Base-by-base conservation (phyloP, 225 moss, liverwort and hornwort genomes). In the Ulota crispa region DNA sequence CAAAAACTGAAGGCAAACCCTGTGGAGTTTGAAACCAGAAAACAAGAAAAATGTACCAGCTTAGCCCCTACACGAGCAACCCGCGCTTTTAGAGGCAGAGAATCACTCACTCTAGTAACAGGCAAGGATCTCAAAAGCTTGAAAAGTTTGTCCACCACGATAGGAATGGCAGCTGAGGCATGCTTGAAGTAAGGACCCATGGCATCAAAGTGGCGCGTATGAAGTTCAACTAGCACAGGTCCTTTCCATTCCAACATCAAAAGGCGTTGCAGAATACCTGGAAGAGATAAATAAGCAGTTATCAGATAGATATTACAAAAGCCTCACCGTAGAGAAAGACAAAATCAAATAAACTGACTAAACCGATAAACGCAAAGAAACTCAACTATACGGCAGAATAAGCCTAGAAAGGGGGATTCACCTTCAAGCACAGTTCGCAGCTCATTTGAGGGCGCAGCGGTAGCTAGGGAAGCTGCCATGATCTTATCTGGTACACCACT, bases 171-270 rank as follows among this genome's bases (percentile, higher is more conserved):
- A 81, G 90, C 89, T 83, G 89, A 77, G 43, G 87, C 91, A 79
- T 99, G 89, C 88, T 89, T 94, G 78, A 95, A 81, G 36, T 94
- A 95, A 34, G 93, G 92, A 55, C 95, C 92, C 92, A 99, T 94
- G 70, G 95, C 94, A 84, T 93, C 95, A 68, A 98, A 90, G 72
- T 94, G 89, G 26, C 92, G 94, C 37, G 94, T 95, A 84, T 94
- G 95, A 71, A 99, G 86, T 82, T 99, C 98, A 71, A 92, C 89
- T 30, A 99, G 84, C n/a, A 83, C 68, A 36, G 95, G 88, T 86
- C 84, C 88, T 53, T 93, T 90, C 92, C 93, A 95, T 16, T 87
- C 81, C 39, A 94, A 89, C 76, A 82, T 83, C 78, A 87, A 93
- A 56, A 99, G 84, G 78, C 82, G 93, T 68, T 91, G 88, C 73